Evolutionary conservation across 306 rosid species (phyloP).

Genomic region (Lithocarpus polystachyus): DNA sequence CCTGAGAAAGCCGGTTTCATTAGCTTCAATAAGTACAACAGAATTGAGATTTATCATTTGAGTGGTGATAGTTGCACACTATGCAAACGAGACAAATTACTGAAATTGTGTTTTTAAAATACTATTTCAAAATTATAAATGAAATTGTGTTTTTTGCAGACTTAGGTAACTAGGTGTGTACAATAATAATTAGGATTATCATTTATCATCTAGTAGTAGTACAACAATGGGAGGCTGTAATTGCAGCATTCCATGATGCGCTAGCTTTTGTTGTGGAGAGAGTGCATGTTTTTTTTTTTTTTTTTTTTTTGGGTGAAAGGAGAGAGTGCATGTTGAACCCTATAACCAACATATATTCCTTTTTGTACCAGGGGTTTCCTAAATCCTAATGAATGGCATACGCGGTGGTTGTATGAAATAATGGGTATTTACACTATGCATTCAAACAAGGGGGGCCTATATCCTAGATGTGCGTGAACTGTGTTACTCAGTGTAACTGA

Average conservation of each 20-base stretch:
- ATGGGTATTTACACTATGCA: slow-evolving; percentile 62
- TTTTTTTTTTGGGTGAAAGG: no score
- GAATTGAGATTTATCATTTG: no score
- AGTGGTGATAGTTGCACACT: no score
- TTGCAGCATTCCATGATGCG: background rate
- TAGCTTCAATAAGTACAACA: background rate
- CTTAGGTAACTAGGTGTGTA: no score
- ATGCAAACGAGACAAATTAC: fast-evolving
- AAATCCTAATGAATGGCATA: slow-evolving; percentile 35
- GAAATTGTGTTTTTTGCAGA: no score
- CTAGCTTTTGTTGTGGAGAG: slow-evolving; percentile 12
- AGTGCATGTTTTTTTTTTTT: slow-evolving; percentile 31
- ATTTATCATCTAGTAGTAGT: background rate
- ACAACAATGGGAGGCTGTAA: background rate
- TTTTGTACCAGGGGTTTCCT: slow-evolving; percentile 4
- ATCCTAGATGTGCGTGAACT: slow-evolving; percentile 21
- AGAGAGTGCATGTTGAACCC: slow-evolving; percentile 24
- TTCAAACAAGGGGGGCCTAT: slow-evolving; percentile 50
- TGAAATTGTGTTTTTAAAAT: background rate
- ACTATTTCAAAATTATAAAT: no score
- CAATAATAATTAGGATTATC: no score
- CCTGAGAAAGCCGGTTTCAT: background rate
- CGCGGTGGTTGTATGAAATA: slow-evolving; percentile 67
- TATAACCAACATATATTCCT: slow-evolving; percentile 46
- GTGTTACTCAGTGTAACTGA: background rate